Conservation (phyloP, 2,329 filamentous ascomycete species). For the Fusarium liriodendri region DNA sequence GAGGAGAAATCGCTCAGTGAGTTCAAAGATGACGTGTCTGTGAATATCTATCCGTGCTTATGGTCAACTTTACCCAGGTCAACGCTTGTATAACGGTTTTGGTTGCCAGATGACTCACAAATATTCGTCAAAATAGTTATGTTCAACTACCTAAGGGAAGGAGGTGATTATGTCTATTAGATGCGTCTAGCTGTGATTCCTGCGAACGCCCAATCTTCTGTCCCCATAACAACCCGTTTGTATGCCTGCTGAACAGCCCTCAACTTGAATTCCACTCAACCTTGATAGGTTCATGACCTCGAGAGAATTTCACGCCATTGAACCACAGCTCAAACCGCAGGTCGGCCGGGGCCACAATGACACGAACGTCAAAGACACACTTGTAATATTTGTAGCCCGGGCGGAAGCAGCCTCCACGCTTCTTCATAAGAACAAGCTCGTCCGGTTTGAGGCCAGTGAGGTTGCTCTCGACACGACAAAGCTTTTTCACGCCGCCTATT, state of each 20-base stretch:
- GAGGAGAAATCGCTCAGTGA: neutral
- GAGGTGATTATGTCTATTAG: neutral
- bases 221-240: no score
- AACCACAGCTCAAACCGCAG: neutral
- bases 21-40: neutral
- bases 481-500: neutral
- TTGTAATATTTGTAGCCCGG: neutral
- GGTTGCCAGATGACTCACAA: neutral
- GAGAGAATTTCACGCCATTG: neutral
- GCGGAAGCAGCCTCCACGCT: neutral
- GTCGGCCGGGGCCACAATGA: neutral
- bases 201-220: rapidly evolving
- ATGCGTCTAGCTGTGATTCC: neutral
- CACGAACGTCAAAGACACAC: neutral
- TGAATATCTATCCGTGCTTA: neutral
- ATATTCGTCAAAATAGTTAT: neutral
- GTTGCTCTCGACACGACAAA: neutral
- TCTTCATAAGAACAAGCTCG: neutral
- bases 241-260: neutral
- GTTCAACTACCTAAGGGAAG: no score
- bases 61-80: no score
- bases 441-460: neutral
- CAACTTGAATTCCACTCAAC: neutral
- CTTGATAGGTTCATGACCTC: neutral
- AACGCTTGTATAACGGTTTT: neutral